These are phyloP conservation scores for Xylaria scruposa DNA, from an alignment of 495 filamentous ascomycete genomes.

Conservation along the genomic window DNA sequence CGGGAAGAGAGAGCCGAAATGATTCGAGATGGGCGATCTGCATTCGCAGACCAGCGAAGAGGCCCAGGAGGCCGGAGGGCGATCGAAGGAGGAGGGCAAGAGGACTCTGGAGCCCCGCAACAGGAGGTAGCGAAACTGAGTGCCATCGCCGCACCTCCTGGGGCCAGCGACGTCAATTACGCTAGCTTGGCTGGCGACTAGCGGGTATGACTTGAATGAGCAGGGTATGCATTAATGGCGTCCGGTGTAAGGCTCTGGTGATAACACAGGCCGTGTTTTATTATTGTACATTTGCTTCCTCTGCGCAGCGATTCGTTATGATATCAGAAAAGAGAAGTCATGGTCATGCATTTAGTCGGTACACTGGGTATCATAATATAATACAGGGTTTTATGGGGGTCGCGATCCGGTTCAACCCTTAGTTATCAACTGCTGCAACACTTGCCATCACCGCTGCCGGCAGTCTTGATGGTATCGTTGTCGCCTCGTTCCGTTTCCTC, in stretches of 20 bases:
- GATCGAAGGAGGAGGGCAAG: constrained; percentile 40
- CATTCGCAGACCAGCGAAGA: constrained; percentile 50
- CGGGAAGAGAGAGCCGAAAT: constrained; percentile 77
- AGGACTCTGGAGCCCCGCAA: constrained; percentile 37
- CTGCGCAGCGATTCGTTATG: constrained; percentile 40
- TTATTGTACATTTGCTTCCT: constrained; percentile 41
- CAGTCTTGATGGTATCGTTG: constrained; percentile 82
- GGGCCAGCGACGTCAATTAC: constrained; percentile 80
- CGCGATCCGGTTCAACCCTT: constrained; percentile 38
- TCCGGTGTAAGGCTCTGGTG: constrained; percentile 43
- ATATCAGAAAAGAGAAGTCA: constrained; percentile 44
- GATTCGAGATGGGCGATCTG: constrained; percentile 72
- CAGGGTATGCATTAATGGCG: constrained; percentile 38
- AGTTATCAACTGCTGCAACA: constrained; percentile 51
- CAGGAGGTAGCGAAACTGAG: constrained; percentile 55
- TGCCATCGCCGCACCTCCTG: constrained; percentile 79
- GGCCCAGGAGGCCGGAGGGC: constrained; percentile 37
- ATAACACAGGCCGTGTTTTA: constrained; percentile 38
- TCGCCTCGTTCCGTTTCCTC: constrained; percentile 89
- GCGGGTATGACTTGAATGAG: constrained; percentile 30
- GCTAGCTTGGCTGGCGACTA: constrained; percentile 85
- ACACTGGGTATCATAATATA: constrained; percentile 43
- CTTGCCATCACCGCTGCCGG: constrained; percentile 53
- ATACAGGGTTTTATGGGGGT: constrained; percentile 39
- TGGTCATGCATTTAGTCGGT: constrained; percentile 40